Conservation (phyloP, 352 stramenopile species). For the Pythium pyrilobum region DNA sequence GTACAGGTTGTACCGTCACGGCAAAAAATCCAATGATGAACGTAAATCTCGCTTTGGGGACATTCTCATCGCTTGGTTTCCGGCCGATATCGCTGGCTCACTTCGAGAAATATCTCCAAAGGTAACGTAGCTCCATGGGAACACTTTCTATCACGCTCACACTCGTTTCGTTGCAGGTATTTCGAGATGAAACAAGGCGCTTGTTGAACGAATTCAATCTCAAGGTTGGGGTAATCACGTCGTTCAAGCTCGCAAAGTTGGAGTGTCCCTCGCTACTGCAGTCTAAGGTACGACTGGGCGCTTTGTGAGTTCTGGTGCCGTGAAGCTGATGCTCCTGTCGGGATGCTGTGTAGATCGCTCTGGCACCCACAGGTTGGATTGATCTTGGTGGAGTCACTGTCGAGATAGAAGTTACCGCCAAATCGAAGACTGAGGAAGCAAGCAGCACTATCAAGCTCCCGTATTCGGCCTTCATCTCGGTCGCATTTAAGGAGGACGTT, state of each 20-base stretch:
- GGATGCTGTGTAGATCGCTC: neutral
- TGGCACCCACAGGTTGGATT: constrained; percentile 22
- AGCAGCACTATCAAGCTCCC: constrained; percentile 20
- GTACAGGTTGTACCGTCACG: constrained; percentile 24
- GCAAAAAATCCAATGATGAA: constrained; percentile 14
- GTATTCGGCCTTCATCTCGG: constrained; percentile 10
- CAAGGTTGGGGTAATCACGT: constrained; percentile 24
- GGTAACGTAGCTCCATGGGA: no score
- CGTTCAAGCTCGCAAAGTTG: constrained; percentile 5
- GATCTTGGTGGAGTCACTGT: constrained; percentile 23
- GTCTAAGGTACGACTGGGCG: neutral
- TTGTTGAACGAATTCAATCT: constrained; percentile 32
- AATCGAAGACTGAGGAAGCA: neutral
- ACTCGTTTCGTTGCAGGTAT: constrained; percentile 8
- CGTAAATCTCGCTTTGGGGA: neutral
- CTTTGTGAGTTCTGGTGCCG: no score
- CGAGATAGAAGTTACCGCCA: constrained; percentile 20
- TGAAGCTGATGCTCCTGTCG: no score
- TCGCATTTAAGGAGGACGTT: neutral
- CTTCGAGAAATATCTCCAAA: constrained; percentile 23
- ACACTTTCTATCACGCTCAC: neutral
- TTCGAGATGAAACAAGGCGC: constrained; percentile 25
- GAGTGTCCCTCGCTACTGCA: neutral
- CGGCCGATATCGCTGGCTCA: constrained; percentile 7
- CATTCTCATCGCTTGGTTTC: constrained; percentile 14